Base-by-base conservation (phyloP, 441 rosid species). In the Erodium texanum region DNA sequence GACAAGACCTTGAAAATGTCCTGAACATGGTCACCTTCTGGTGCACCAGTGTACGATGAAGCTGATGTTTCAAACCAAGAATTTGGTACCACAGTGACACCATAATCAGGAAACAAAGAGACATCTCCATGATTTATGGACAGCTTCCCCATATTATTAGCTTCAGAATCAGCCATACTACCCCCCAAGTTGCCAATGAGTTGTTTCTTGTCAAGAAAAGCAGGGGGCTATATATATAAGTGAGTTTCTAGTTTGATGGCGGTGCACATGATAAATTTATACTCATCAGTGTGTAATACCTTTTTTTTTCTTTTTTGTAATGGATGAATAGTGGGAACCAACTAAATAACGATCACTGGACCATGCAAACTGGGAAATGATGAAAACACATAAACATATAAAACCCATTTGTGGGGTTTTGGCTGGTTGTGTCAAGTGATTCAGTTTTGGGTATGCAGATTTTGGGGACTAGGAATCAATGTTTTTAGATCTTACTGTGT, bases 381-480 rank as follows among this genome's bases (percentile, higher is more conserved):
- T 56, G 62, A 22, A 56, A 56, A 22, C 9, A 56, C 20, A 56
- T 56, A 56, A 19, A 56, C 18, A 56, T 20, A 56, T 3, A 19
- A 56, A 20, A 11, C 11, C 24, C 62, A 56, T 56, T 20, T 56
- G 62, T 24, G 0, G 12, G 62, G 12, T 56, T 50, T 52, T 52
- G 59, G 59, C 59, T 52, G 59, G 59, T 52, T 5, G 22, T 52
- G 59, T 3, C 16, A 20, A 56, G 62, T 56, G 62, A 56, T 19
- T 56, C 62, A 56, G 23, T 56, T 20, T 56, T 56, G 23, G 62
- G 62, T 20, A 56, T 56, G 19, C 62, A 18, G 7, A 52, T 16
- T 52, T 56, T 32, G 62, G 62, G 62, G 62, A 20, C 62, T 56
- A 22, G 62, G 62, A 22, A 56, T 56, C 62, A 56, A 56, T 56